Conservation (phyloP, 371 early-diverging fungal genomes). For the Circinella umbellata region DNA sequence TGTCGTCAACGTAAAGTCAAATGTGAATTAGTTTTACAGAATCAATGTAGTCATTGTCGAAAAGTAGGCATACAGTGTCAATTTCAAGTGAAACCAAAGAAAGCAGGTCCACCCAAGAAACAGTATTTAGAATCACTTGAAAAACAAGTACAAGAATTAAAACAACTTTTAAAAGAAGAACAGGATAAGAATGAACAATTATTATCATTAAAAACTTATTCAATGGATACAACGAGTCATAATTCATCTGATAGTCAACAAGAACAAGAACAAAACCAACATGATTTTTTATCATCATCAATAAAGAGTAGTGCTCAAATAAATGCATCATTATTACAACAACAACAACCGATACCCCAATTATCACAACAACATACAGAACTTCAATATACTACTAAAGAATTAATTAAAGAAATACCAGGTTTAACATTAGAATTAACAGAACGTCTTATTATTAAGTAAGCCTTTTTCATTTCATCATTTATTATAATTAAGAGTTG, state of each 20-base stretch:
- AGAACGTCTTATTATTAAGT: background rate
- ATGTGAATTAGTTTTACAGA: background rate
- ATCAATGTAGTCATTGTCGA: background rate
- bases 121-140: background rate
- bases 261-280: no score
- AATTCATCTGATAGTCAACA: no score
- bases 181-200: background rate
- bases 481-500: no score
- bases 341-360: no score
- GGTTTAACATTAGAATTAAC: background rate
- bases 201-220: background rate
- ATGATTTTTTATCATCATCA: no score
- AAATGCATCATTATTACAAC: background rate
- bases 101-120: background rate
- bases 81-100: background rate
- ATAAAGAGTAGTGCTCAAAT: no score
- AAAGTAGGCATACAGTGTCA: background rate
- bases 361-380: background rate
- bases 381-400: background rate
- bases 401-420: background rate
- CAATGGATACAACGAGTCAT: background rate
- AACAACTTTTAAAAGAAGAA: background rate
- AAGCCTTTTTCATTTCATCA: background rate
- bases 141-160: background rate
- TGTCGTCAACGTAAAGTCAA: conserved; percentile 1